phyloP scores from a whole-genome alignment of 2,329 filamentous ascomycete genomes.

The Akanthomyces muscarius region DNA sequence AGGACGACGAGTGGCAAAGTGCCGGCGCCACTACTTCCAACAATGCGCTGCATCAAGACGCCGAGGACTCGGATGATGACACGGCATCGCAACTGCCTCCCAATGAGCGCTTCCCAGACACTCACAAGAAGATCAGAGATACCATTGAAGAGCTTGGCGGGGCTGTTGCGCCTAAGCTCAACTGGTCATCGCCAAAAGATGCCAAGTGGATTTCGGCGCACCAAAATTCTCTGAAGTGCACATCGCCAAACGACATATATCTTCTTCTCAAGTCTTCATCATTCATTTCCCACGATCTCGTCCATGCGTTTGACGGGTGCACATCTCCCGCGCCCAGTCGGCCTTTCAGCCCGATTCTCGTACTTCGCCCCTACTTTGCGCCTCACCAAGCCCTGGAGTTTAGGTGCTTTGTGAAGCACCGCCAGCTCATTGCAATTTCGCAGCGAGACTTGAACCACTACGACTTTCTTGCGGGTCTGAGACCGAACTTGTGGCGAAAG shows the following conservation, averaged over 20 bases:
- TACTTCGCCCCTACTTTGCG: constrained; percentile 82
- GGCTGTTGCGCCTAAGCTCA: constrained; percentile 85
- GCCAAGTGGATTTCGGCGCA: constrained; percentile 84
- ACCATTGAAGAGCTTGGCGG: constrained; percentile 80
- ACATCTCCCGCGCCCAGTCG: constrained; percentile 35
- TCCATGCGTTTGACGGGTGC: constrained; percentile 82
- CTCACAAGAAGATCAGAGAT: constrained; percentile 72
- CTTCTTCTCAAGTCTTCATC: constrained; percentile 90
- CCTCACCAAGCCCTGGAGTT: constrained; percentile 92
- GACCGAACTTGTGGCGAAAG: constrained; percentile 60
- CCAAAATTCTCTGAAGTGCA: constrained; percentile 88
- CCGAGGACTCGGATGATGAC: constrained; percentile 53
- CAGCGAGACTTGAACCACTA: constrained; percentile 92
- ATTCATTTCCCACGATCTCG: constrained; percentile 90
- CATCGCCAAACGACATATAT: constrained; percentile 85
- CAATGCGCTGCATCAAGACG: constrained; percentile 38
- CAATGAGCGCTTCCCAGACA: constrained; percentile 60
- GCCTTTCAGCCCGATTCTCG: constrained; percentile 69
- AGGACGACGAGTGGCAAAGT: constrained; percentile 49
- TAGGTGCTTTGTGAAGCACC: constrained; percentile 85
- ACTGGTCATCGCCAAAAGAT: constrained; percentile 97
- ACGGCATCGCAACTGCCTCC: constrained; percentile 39
- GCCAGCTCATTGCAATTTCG: constrained; percentile 74
- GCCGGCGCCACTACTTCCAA: constrained; percentile 27
- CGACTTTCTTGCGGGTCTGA: constrained; percentile 67